A percentile compares a stretch with the other conserved stretches of the same genome.
Evolutionary conservation across 345 rosid species (phyloP).

Genomic region (Mallotus nudiflorus): DNA sequence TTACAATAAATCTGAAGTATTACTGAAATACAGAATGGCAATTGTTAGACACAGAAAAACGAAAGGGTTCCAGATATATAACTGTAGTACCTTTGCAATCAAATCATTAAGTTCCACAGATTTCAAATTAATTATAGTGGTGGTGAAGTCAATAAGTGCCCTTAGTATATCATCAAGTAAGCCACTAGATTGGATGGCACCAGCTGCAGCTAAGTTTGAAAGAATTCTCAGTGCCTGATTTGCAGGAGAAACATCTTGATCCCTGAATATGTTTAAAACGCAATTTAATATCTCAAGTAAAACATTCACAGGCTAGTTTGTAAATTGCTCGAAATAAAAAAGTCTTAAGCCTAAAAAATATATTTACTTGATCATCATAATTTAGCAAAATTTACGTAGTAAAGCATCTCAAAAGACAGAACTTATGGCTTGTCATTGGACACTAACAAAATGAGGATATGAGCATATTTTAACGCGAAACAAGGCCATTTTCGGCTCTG

Average conservation of each 20-base stretch:
- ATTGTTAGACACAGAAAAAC: constrained; percentile 6
- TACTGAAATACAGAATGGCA: not conserved
- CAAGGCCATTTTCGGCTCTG: not conserved
- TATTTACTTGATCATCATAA: not conserved
- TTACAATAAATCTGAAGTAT: not conserved
- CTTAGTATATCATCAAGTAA: constrained; percentile 59
- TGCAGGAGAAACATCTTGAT: constrained; percentile 57
- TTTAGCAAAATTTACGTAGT: not conserved
- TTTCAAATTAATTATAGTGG: constrained; percentile 51
- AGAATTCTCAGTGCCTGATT: constrained; percentile 81
- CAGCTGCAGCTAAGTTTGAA: constrained; percentile 82
- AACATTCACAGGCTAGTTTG: not conserved
- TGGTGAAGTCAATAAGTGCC: constrained; percentile 69
- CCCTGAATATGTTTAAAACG: constrained; percentile 49
- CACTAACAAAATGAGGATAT: not conserved
- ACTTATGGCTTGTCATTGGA: not conserved
- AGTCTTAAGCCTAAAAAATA: constrained; percentile 5
- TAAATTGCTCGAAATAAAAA: constrained; percentile 1
- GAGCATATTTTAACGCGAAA: not conserved
- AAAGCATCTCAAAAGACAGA: not conserved
- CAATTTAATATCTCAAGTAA: constrained; percentile 16
- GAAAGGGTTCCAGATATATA: constrained; percentile 3
- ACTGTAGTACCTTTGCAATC: constrained; percentile 64
- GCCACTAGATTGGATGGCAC: constrained; percentile 53
- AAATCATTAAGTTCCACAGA: constrained; percentile 57